Evolutionary conservation across 176 grass and related monocot species (phyloP), one percentile per base, ranked within the genome.

Genomic region (Hordeum vulgare): DNA sequence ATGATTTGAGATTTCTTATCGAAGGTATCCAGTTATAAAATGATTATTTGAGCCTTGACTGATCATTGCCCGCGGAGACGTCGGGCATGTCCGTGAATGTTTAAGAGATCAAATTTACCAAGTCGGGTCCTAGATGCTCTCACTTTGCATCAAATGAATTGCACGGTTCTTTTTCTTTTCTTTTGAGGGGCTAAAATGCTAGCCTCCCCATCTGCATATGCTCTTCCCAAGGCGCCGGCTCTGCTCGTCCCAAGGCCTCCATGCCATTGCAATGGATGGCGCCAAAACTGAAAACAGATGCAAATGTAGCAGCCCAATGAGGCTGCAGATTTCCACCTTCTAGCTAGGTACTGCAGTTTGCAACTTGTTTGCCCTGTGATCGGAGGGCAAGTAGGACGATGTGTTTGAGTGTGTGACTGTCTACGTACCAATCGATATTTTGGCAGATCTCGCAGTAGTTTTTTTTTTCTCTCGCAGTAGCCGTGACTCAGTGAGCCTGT

Each of bases 191-290:
- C 49, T 28, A 60, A 49, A 73, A 20, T 4, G 47, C 33, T 67
- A 49, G 26, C 18, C 40, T 76, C 23, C 41, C 11, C 18, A 66
- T 66, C 71, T 36, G 81, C 29, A 3, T 54, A 23, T 70, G 79
- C 72, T 69, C 71, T 37, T 77, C 79, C 85, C 85, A 76, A 82
- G 44, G 78, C 36, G 78, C 58, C 74, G 58, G 14, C 51, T 8
- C 79, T 76, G 79, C 79, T 36, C 78, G 74, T 87, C 71, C 85
- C 85, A 77, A 82, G 57, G 66, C 25, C 14, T 60, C 47, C 51
- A 56, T 56, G 51, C 51, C 51, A 56, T 56, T 7, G 51, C 53
- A 37, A 33, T 34, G 76, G 41, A 75, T 75, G 69, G 42, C 1
- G 57, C 53, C 81, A 62, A 65, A 61, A 49, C 7, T 18, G 12